Base-by-base conservation (phyloP, 768 basidiomycete species). In the Lactarius sanguifluus region DNA sequence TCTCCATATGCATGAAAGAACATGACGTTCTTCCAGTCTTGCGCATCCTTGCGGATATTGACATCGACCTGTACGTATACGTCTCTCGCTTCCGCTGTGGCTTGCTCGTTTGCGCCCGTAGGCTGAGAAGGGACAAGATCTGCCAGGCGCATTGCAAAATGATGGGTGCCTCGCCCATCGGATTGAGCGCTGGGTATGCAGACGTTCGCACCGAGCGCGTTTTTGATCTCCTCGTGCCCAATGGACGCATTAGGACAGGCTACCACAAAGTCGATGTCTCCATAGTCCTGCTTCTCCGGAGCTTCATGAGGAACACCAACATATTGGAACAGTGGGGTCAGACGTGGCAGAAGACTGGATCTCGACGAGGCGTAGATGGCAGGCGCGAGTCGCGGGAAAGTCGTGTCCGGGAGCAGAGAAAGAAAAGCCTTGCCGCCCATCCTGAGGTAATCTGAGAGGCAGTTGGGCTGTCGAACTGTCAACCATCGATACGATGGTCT, bases 381-480 rank as follows among this genome's bases (percentile, higher is more conserved):
- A 0, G 85, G 81, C n/a, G 84, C 81, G 59, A 91, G 80, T 5
- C 90, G 83, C 50, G 88, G 89, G 69, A 90, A 85, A 0, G 83
- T 76, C 13, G 73, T 77, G 12, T 79, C 62, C 10, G 79, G 75
- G 2, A 86, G 75, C 18, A 71, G 64, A 43, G 81, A 75, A 56
- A 77, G 75, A 76, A 91, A 91, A 5, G 89, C 89, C 73, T 81
- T 87, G 18, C 90, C 90, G 12, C 89, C 90, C 90, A 91, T 91
- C 66, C 50, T 71, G 45, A 41, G 28, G 10, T 15, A 30, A 56
- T 34, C 58, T 9, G 25, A 32, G n/a, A 32, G 40, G 30, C 18
- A 61, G 57, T 34, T 38, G 57, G 61, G 40, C 25, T 23, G 5
- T 38, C 23, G 25, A 52, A 13, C 25, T 9, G 50, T 18, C 38